Percentiles rank a stretch among this genome's conserved stretches.
phyloP scores from a whole-genome alignment of 1,139 yeast species.

The Arxiozyma telluris region DNA sequence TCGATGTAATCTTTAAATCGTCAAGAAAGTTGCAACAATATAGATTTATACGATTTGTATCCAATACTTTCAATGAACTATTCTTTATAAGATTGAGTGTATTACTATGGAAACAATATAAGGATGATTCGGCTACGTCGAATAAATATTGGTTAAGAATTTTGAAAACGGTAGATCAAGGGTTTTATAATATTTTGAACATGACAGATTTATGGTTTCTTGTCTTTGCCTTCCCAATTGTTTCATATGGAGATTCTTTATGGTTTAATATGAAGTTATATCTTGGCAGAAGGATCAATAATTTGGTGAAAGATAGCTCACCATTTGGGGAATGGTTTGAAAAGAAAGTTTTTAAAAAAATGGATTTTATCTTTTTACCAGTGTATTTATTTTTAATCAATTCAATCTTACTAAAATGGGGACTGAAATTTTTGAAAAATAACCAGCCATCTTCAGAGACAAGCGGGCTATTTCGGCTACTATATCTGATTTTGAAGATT shows the following conservation, averaged over 20 bases:
- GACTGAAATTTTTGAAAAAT: too few species aligned
- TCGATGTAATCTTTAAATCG: neutral
- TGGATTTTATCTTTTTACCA: neutral
- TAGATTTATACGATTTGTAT: neutral
- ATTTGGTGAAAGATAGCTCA: neutral
- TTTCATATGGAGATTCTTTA: neutral
- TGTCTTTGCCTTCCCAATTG: neutral
- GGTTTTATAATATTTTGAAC: neutral
- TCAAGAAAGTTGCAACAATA: slow-evolving; percentile 1
- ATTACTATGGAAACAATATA: neutral
- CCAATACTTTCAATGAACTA: neutral
- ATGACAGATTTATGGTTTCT: neutral
- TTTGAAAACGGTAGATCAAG: neutral
- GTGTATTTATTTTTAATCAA: neutral
- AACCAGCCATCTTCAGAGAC: neutral
- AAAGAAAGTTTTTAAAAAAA: neutral
- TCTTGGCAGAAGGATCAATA: neutral
- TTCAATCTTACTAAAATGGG: neutral
- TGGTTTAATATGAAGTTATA: neutral
- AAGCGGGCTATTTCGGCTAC: neutral
- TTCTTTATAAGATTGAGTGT: neutral
- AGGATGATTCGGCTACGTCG: neutral
- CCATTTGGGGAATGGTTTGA: neutral
- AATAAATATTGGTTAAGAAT: neutral
- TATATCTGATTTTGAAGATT: too few species aligned